Evolutionary conservation across 1,284 basidiomycete genomes (phyloP), one percentile per base, ranked within the genome.

Genomic region (Ganoderma resinaceum): DNA sequence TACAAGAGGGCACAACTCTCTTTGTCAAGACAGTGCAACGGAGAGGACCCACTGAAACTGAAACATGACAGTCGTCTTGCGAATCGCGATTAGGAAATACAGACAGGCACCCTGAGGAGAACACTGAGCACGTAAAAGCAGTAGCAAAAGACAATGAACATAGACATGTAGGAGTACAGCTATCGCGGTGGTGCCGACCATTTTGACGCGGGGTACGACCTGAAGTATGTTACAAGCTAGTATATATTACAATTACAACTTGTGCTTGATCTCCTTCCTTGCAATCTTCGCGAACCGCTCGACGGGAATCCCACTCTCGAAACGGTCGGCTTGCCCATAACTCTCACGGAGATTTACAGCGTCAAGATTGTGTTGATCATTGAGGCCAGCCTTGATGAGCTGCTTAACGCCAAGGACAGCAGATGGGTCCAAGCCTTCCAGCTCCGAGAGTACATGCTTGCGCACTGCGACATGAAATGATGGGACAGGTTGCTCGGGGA

Each of bases 271-370:
- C 77, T 91, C 88, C 77, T 87, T 91, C 63, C 78, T 83, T 20
- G 88, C 85, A 65, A 92, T 85, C 75, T 83, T 85, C n/a, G 72
- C 78, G 74, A 92, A 92, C 65, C 86, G 85, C 71, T 78, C 74
- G 1, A 67, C 55, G 7, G 91, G 91, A 49, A 87, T 77, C 0
- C 89, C 89, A 69, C 84, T 88, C n/a, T 84, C 84, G 73, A 91
- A 85, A 65, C 85, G 82, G 66, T 85, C 87, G 2, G 89, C 89
- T 80, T 92, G 90, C 12, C 86, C 88, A 74, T 90, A 91, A 67
- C 88, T 90, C 78, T 92, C 91, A 49, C 91, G 82, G 23, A 92
- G 78, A 73, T 91, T 91, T 14, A 87, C 86, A 6, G 86, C 86
- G 75, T 92, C 88, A 6, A 87, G 86, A 66, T 89, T 81, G 55